These are phyloP conservation scores for Aurinia saxatilis DNA, from an alignment of 345 rosid species.

Conservation along the genomic window DNA sequence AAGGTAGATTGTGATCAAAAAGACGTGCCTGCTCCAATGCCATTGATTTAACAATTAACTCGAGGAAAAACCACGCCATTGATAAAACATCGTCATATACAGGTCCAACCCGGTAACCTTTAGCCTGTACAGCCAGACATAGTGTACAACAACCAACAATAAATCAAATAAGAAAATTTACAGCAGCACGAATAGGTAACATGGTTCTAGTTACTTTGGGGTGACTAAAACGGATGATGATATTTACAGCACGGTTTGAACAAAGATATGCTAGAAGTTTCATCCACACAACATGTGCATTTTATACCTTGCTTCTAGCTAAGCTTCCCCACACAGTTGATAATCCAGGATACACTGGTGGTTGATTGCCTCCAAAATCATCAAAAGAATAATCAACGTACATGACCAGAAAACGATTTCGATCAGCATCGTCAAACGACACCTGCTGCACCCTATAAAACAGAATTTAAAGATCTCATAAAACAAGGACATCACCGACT, in stretches of 20 bases:
- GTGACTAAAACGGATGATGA: background rate
- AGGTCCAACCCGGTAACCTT: conserved; percentile 99
- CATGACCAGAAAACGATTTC: conserved; percentile 90
- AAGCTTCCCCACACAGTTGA: conserved; percentile 99
- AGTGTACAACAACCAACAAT: conserved; percentile 5
- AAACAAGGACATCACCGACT: background rate
- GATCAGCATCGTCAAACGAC: conserved; percentile 91
- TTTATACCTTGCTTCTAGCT: conserved; percentile 93
- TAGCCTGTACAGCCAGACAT: conserved; percentile 56
- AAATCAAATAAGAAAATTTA: background rate
- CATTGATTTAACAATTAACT: conserved; percentile 96
- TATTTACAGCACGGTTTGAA: no score
- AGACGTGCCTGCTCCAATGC: conserved; percentile 93
- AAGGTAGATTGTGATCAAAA: conserved; percentile 79
- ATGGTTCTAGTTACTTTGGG: background rate
- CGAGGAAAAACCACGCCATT: conserved; percentile 99
- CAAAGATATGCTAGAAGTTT: background rate
- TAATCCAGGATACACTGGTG: conserved; percentile 97
- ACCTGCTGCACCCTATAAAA: conserved; percentile 92
- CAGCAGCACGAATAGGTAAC: conserved; percentile 2
- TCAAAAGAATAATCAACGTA: conserved; percentile 95
- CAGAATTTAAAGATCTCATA: conserved; percentile 17
- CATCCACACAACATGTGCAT: background rate
- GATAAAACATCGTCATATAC: conserved; percentile 97
- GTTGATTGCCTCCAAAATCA: conserved; percentile 98